phyloP scores from a whole-genome alignment of 2,329 filamentous ascomycete genomes.

The Hortaea werneckii region DNA sequence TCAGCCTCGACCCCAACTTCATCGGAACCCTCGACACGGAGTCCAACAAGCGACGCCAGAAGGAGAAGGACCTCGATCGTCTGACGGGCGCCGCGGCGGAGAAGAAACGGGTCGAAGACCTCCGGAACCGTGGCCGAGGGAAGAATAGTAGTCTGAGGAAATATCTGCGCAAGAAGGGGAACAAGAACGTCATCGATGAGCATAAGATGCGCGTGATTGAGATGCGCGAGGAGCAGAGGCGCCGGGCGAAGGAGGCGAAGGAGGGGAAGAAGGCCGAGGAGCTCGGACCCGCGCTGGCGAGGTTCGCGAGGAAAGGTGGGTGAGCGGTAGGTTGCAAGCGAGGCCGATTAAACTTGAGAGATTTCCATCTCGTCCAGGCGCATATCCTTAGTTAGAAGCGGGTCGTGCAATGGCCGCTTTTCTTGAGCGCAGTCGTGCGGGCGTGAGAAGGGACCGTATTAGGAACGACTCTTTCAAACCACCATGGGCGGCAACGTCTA shows the following conservation, averaged over 20 bases:
- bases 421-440: too few relatives aligned
- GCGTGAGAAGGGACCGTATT: too few relatives aligned
- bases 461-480: too few relatives aligned
- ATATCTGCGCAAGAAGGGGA: conserved; percentile 82
- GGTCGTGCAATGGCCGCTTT: too few relatives aligned
- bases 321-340: background rate
- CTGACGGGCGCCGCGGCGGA: conserved; percentile 37
- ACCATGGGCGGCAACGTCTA: too few relatives aligned
- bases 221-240: conserved; percentile 58
- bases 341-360: too few relatives aligned
- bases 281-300: conserved; percentile 72
- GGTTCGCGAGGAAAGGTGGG: conserved; percentile 64
- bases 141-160: conserved; percentile 83
- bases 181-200: conserved; percentile 93
- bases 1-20: conserved; percentile 83
- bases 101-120: conserved; percentile 46
- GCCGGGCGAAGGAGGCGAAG: conserved; percentile 57
- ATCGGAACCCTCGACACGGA: conserved; percentile 79
- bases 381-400: too few relatives aligned
- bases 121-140: conserved; percentile 71
- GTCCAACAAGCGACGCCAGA: conserved; percentile 64
- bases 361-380: too few relatives aligned
- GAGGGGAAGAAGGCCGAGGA: conserved; percentile 61
- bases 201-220: conserved; percentile 79
- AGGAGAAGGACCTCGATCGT: conserved; percentile 70